phyloP scores from a whole-genome alignment of 1,139 yeast species.

The Wickerhamiella pararugosa region DNA sequence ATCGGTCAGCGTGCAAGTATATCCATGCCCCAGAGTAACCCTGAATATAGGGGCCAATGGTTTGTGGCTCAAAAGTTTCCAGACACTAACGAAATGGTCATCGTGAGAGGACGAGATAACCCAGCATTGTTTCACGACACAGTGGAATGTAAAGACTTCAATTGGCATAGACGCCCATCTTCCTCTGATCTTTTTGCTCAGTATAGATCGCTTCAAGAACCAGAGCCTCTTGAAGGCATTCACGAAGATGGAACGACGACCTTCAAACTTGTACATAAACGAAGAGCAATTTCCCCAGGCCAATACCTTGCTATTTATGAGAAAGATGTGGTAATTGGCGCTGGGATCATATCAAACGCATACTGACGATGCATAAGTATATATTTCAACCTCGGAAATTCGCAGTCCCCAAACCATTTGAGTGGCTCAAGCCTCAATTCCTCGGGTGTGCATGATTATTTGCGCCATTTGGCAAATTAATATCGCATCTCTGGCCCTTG shows the following conservation, averaged over 20 bases:
- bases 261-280: constrained; percentile 27
- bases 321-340: constrained; percentile 56
- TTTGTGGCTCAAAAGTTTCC: constrained; percentile 58
- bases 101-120: constrained; percentile 60
- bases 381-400: no score
- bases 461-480: no score
- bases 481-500: no score
- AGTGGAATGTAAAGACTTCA: constrained; percentile 34
- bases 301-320: constrained; percentile 67
- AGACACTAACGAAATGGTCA: constrained; percentile 54
- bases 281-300: constrained; percentile 80
- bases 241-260: constrained; percentile 9
- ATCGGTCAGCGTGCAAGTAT: constrained; percentile 76
- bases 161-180: constrained; percentile 30
- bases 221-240: constrained; percentile 25
- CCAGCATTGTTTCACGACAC: constrained; percentile 37
- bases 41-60: constrained; percentile 67
- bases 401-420: no score
- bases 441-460: no score
- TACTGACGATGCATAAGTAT: background rate
- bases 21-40: constrained; percentile 78
- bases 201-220: constrained; percentile 54
- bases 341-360: constrained; percentile 38
- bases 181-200: constrained; percentile 33
- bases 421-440: no score